Evolutionary conservation across 2,329 filamentous ascomycete genomes (phyloP).

Genomic region (Grosmannia serpens): DNA sequence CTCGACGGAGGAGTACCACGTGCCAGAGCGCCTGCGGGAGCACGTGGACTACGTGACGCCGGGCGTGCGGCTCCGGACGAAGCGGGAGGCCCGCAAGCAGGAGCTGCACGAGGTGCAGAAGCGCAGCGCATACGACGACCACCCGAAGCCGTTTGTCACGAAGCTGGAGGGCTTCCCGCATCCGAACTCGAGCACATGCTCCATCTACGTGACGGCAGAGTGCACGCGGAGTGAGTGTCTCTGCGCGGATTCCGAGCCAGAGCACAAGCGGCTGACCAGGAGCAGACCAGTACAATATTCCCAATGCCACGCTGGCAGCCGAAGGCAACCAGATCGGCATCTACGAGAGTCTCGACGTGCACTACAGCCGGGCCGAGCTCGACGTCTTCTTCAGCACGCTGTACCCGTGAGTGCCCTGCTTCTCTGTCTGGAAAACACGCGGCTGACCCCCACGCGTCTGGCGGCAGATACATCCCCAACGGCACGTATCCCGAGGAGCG

Average conservation of each 20-base stretch:
- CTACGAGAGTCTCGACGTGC: slow-evolving; percentile 13
- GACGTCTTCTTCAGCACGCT: slow-evolving; percentile 13
- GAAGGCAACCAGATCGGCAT: slow-evolving; percentile 13
- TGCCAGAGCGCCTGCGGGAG: slow-evolving; percentile 31
- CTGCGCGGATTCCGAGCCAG: background rate
- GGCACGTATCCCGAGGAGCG: slow-evolving; percentile 20
- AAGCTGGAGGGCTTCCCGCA: slow-evolving; percentile 6
- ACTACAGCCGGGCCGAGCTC: slow-evolving; percentile 13
- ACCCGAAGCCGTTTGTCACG: slow-evolving; percentile 1
- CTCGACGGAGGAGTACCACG: slow-evolving; percentile 19
- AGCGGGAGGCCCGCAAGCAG: background rate
- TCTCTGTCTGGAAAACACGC: no score
- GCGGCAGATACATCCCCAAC: slow-evolving; percentile 16
- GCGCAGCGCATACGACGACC: background rate
- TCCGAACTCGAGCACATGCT: slow-evolving; percentile 6
- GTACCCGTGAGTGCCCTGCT: slow-evolving; percentile 8
- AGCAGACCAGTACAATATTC: slow-evolving; percentile 13
- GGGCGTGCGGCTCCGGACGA: slow-evolving; percentile 30
- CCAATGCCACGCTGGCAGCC: slow-evolving; percentile 5
- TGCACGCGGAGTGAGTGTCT: slow-evolving; percentile 6
- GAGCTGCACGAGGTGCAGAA: background rate
- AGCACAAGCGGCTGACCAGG: background rate
- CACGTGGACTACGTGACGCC: slow-evolving; percentile 46
- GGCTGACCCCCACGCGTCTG: no score
- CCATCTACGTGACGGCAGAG: slow-evolving; percentile 6